These are phyloP conservation scores for Escallonia rubra DNA, from an alignment of 129 eudicot species.

Conservation along the genomic window DNA sequence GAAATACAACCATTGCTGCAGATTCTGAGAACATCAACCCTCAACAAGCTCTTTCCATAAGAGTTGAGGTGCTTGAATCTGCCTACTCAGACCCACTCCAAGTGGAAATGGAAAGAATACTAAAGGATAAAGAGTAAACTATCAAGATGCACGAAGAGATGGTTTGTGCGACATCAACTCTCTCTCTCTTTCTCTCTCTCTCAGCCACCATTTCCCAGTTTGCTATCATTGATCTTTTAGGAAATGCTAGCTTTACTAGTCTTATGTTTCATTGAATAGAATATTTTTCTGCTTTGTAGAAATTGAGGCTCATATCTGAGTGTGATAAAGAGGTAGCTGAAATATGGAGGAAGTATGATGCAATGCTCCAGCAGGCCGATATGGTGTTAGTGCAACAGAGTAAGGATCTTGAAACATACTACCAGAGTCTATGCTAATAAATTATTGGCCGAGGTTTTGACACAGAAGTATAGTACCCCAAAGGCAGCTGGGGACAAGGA, in stretches of 20 bases:
- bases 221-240: background rate
- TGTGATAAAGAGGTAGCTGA: conserved; percentile 43
- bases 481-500: conserved; percentile 13
- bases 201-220: background rate
- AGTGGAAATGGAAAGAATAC: conserved; percentile 39
- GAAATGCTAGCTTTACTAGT: background rate
- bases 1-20: background rate
- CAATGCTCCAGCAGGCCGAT: conserved; percentile 29
- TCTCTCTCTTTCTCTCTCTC: background rate
- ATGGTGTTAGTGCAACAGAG: conserved; percentile 17
- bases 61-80: conserved; percentile 21
- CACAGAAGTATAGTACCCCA: conserved; percentile 1
- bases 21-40: conserved; percentile 16
- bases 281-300: conserved; percentile 28
- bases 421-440: conserved; percentile 25
- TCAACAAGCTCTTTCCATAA: conserved; percentile 6
- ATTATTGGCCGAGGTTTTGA: conserved; percentile 39
- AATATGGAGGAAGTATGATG: conserved; percentile 44
- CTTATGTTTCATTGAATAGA: background rate
- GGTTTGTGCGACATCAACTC: conserved; percentile 24
- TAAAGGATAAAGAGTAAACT: conserved; percentile 28
- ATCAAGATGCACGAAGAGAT: conserved; percentile 39
- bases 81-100: conserved; percentile 34
- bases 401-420: conserved; percentile 28
- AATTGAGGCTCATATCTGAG: conserved; percentile 31